Base-by-base conservation (phyloP, 116 monocot species). In the Trichopus zeylanicus region DNA sequence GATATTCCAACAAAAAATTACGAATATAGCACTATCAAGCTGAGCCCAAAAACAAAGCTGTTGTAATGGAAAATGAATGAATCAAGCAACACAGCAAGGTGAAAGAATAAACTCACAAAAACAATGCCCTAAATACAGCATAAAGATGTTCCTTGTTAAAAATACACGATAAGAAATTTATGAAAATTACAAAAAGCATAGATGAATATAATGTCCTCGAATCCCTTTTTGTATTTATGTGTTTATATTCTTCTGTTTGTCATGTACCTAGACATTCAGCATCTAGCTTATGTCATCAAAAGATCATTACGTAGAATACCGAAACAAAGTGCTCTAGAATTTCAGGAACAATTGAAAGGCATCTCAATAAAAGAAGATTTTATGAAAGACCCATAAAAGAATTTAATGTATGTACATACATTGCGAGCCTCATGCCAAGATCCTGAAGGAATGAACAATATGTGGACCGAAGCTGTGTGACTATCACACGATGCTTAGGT, bases 381-480 rank as follows among this genome's bases (percentile, higher is more conserved):
- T n/a, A n/a, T n/a, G 42, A 42, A 42, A n/a, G 1, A 4, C 13
- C 19, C 9, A 24, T 21, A 51, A 22, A 51, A 22, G 24, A 51
- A 51, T 22, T 21, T 10, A 22, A 22, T n/a, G 9, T 1, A 51
- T 21, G 51, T 20, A 34, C 30, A 57, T 57, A 57, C 30, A 21
- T 18, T 33, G 33, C 73, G 5, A 93, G 80, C 20, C 79, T 70
- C 70, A 78, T 67, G 34, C 93, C 89, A 7, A 93, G 75, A 61
- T 73, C 74, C 75, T 82, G 81, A 25, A 93, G 75, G 58, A 82
- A 93, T 2, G 77, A 57, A 49, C 85, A 93, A 61, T 93, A 93
- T 6, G 84, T 80, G 35, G 79, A 70, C 0, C 93, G 81, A 42
- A 93, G 64, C 7, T 70, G 68, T 42, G 82, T n/a, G n/a, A n/a